phyloP scores from a whole-genome alignment of 2,329 filamentous ascomycete genomes.

The Colletotrichum gloeosporioides region DNA sequence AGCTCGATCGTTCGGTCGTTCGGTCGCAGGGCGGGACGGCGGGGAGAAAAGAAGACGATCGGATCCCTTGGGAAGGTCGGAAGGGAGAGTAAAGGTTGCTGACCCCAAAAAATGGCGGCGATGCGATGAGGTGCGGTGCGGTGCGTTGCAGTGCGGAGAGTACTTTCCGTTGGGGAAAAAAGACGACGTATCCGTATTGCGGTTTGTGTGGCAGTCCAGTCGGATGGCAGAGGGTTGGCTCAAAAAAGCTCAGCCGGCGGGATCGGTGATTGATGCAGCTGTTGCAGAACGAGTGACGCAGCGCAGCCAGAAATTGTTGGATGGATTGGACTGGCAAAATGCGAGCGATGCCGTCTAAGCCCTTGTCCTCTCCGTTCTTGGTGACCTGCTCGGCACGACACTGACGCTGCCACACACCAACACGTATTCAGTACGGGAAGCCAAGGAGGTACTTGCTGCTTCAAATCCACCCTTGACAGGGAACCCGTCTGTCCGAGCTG shows the following conservation, averaged over 20 bases:
- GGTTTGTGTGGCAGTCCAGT: neutral
- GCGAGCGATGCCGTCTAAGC: constrained; percentile 15
- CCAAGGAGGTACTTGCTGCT: neutral
- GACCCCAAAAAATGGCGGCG: neutral
- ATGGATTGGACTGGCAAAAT: neutral
- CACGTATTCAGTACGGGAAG: neutral
- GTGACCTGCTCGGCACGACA: constrained; percentile 4
- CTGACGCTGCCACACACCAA: neutral
- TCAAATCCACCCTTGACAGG: neutral
- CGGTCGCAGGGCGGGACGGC: neutral
- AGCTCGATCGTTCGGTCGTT: neutral
- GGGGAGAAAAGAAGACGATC: neutral
- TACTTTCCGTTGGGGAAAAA: constrained; percentile 14
- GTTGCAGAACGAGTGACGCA: constrained; percentile 19
- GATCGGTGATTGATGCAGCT: constrained; percentile 12
- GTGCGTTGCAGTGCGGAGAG: neutral
- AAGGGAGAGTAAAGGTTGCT: neutral
- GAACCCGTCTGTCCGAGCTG: neutral
- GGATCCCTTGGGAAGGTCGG: constrained; percentile 10
- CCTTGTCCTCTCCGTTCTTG: neutral
- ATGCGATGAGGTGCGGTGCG: neutral
- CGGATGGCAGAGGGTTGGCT: neutral
- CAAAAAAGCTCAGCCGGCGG: neutral
- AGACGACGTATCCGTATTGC: neutral
- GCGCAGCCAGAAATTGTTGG: neutral